Base-by-base conservation (phyloP, 1,139 yeast genomes). In the Tardiomyces depauwii region DNA sequence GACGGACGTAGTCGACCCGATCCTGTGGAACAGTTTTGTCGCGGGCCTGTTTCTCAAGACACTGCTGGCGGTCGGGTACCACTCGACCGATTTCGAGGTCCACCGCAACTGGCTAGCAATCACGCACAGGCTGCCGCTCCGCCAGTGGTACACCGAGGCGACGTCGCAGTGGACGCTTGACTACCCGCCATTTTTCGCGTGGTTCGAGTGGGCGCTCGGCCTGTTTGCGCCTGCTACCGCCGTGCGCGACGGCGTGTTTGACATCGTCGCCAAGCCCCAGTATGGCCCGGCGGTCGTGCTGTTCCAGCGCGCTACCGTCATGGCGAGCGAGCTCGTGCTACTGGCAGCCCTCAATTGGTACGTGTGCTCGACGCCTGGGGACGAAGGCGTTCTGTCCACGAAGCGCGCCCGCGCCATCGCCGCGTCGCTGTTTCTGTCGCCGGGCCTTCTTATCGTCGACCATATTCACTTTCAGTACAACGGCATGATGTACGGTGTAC, bases 401-500 rank as follows among this genome's bases (percentile, higher is more conserved):
- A 47, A 42, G 67, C 67, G 81, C 44, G 76, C 83, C 21, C 83
- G 80, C 64, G 89, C 87, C 11, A 79, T 84, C 39, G 93, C 95
- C 0, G 77, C 88, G 16, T 82, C 95, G 46, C 74, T 93, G 42
- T 85, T 82, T 1, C 69, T 91, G 21, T 84, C 95, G 0, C 99
- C 99, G 0, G 97, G 96, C 0, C 70, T 91, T 53, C 74, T 85
- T 41, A 71, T 93, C 48, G 80, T 93, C 47, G 99, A 93, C 61
- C 96, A 93, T 64, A 98, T 98, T 10, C 98, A 91, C 65, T 93
- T 91, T 66, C 98, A 93, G 66, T 89, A 79, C 66, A 91, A 91
- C 58, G 77, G 89, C 0, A 94, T 91, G 18, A 91, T 91, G 97
- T 89, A 85, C 63, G 96, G 96, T 0, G 68, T 93, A 19, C 67